Evolutionary conservation across 768 basidiomycete species (phyloP), one percentile per base, ranked within the genome.

Genomic region (Termitomyces sp.): DNA sequence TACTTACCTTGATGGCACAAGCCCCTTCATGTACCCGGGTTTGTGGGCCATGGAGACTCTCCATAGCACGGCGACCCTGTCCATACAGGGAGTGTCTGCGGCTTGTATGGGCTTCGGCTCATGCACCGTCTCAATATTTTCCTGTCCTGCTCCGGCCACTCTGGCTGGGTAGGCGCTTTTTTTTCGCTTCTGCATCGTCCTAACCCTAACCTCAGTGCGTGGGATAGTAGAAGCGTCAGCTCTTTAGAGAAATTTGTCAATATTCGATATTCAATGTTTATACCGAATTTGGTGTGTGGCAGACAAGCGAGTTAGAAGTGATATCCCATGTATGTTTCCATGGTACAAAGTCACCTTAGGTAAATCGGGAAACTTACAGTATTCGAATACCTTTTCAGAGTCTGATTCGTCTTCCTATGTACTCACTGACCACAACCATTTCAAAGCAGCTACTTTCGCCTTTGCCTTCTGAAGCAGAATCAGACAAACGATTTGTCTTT

Each of bases 21-120:
- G 73, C 75, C 71, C 79, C 73, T 82, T 84, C 82, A 81, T 1
- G 58, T 77, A 76, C 67, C 77, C 62, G 81, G 81, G 80, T 72
- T 75, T 83, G 74, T 81, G 82, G 84, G 81, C 76, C 68, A 71
- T 77, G 70, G 79, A 77, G 72, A 76, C 67, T 73, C 78, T 80
- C 74, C 83, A 85, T 85, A 83, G 83, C 83, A 85, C 81, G 83
- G 84, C 83, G 83, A 85, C 84, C 81, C 65, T 85, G 82, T 84
- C 83, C 84, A 72, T 64, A 73, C 80, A 85, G 82, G 79, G 82
- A 78, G 78, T 74, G 70, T 72, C 68, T 59, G 64, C 61, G 73
- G 77, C 70, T 81, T 79, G 80, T 81, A 77, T 83, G 79, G 67
- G 81, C 81, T 80, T 80, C 77, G 80, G 83, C 77, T 77, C 80